Evolutionary conservation across 1,139 yeast genomes (phyloP).

Genomic region (Kodamaea ohmeri): DNA sequence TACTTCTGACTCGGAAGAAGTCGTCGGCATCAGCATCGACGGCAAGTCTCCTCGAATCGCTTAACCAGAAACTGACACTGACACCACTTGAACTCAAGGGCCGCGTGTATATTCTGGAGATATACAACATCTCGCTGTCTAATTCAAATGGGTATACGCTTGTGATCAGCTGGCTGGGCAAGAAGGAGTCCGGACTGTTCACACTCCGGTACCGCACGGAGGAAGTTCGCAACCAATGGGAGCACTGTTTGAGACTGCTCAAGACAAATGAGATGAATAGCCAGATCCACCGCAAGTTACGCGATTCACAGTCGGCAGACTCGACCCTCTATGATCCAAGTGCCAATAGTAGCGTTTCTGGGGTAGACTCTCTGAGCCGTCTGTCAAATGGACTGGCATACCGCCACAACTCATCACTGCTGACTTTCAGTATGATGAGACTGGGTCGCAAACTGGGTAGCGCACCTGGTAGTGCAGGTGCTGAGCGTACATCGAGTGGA

Average conservation of each 20-base stretch:
- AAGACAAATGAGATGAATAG: constrained; percentile 44
- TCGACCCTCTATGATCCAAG: constrained; percentile 17
- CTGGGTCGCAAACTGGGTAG: constrained; percentile 24
- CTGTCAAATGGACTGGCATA: constrained; percentile 11
- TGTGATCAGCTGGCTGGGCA: constrained; percentile 75
- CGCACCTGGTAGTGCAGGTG: constrained; percentile 14
- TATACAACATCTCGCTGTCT: constrained; percentile 51
- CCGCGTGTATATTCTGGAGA: constrained; percentile 65
- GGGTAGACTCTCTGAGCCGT: constrained; percentile 3
- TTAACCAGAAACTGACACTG: constrained; percentile 24
- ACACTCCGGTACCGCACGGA: constrained; percentile 67
- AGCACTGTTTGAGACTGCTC: constrained; percentile 48
- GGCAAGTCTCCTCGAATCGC: constrained; percentile 36
- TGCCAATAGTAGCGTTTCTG: constrained; percentile 7
- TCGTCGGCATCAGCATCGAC: constrained; percentile 36
- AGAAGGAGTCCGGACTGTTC: constrained; percentile 73
- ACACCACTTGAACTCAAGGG: constrained; percentile 58
- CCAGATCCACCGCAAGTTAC: constrained; percentile 37
- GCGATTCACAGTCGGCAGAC: constrained; percentile 36
- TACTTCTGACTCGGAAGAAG: constrained; percentile 45
- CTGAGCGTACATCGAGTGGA: constrained; percentile 7
- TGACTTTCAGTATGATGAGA: constrained; percentile 48
- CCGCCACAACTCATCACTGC: constrained; percentile 46
- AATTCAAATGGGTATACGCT: constrained; percentile 50
- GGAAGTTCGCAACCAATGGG: constrained; percentile 73